Conservation (phyloP, 1,284 basidiomycete species). For the Hemileia vastatrix region DNA sequence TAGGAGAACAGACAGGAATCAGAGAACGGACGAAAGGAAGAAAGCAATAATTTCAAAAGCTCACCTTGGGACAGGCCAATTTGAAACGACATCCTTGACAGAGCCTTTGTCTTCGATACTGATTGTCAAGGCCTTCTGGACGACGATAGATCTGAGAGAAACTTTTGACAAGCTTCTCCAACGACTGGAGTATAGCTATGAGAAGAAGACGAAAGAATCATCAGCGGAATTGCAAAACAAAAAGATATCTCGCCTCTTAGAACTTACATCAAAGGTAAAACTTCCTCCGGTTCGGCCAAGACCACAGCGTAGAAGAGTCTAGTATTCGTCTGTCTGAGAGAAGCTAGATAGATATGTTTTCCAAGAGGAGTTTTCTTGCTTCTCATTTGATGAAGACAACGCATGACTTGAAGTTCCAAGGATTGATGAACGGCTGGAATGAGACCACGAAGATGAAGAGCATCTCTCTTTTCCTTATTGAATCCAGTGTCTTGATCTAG, state of each 20-base stretch:
- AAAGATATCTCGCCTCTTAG: too few species aligned
- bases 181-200: conserved; percentile 87
- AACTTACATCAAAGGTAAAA: too few species aligned
- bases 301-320: conserved; percentile 58
- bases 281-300: conserved; percentile 54
- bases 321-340: conserved; percentile 61
- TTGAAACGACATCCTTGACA: conserved; percentile 58
- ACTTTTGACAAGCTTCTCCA: conserved; percentile 79
- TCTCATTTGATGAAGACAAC: conserved; percentile 60
- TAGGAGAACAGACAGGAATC: too few species aligned
- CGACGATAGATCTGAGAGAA: conserved; percentile 62
- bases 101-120: conserved; percentile 73
- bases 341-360: conserved; percentile 69
- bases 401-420: conserved; percentile 53
- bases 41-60: conserved; percentile 75
- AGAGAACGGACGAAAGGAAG: conserved; percentile 42
- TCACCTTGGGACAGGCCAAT: conserved; percentile 63
- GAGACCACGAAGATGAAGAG: conserved; percentile 50
- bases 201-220: too few species aligned
- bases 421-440: conserved; percentile 55
- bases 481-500: conserved; percentile 34
- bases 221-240: too few species aligned
- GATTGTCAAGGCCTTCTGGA: conserved; percentile 61
- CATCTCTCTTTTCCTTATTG: conserved; percentile 32
- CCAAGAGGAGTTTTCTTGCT: conserved; percentile 64